These are phyloP conservation scores for Globisporangium ultimum DNA, from an alignment of 352 stramenopile genomes.

Conservation along the genomic window DNA sequence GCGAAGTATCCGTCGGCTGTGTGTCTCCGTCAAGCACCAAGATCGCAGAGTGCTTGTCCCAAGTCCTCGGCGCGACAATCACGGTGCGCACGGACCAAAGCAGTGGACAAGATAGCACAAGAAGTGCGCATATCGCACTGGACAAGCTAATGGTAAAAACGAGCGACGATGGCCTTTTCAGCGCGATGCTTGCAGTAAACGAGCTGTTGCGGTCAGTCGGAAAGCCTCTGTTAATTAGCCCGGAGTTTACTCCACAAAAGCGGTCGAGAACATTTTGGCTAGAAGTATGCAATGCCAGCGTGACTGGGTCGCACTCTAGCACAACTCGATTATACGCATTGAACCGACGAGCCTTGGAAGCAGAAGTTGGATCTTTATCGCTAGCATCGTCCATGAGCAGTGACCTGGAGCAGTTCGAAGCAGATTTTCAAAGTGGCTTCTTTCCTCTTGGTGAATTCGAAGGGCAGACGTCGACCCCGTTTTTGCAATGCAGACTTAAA, in stretches of 20 bases:
- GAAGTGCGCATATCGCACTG: not conserved
- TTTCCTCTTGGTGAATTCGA: not conserved
- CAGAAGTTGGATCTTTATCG: constrained; percentile 7
- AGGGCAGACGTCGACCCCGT: not conserved
- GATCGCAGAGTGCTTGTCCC: constrained; percentile 4
- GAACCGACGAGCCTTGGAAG: constrained; percentile 23
- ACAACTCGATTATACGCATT: constrained; percentile 19
- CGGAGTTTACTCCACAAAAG: not conserved
- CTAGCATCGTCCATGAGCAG: constrained; percentile 6
- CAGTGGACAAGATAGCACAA: not conserved
- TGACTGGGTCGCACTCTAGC: constrained; percentile 20
- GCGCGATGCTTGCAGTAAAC: constrained; percentile 1
- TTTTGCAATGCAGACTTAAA: not conserved
- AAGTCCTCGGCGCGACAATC: constrained; percentile 8
- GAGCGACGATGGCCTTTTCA: constrained; percentile 5
- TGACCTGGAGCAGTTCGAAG: not conserved
- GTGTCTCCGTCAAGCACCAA: not conserved
- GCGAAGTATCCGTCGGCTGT: constrained; percentile 10
- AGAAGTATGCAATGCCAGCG: constrained; percentile 21
- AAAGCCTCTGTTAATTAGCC: not conserved
- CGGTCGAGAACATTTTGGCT: constrained; percentile 22
- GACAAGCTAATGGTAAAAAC: not conserved
- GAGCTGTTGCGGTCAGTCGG: not conserved
- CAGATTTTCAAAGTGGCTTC: constrained; percentile 10
- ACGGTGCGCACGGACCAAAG: not conserved